phyloP scores from a whole-genome alignment of 1,139 yeast species.

The Kodamaea plutei region DNA sequence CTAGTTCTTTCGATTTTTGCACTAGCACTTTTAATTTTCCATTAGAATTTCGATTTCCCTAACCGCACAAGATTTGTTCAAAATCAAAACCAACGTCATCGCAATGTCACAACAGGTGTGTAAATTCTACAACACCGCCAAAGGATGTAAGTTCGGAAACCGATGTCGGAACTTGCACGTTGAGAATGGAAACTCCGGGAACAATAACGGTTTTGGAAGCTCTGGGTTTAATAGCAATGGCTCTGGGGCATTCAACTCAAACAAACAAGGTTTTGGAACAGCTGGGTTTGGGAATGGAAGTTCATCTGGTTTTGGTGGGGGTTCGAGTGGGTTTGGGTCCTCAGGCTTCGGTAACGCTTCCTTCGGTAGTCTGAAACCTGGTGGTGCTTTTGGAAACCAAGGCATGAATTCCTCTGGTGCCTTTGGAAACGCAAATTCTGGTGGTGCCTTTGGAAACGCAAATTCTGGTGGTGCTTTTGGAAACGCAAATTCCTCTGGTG shows the following conservation, averaged over 20 bases:
- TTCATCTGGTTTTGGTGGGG: constrained; percentile 7
- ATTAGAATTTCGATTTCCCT: too few species aligned
- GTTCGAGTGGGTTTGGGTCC: constrained; percentile 8
- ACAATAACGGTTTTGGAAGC: too few species aligned
- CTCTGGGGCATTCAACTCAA: not conserved
- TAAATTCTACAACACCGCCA: too few species aligned
- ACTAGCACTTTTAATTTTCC: too few species aligned
- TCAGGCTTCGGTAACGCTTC: constrained; percentile 10
- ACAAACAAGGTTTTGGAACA: not conserved
- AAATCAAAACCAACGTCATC: too few species aligned
- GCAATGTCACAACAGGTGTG: too few species aligned
- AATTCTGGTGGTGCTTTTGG: constrained; percentile 8
- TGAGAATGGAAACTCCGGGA: constrained; percentile 6
- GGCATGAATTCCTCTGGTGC: constrained; percentile 2
- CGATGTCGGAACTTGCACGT: constrained; percentile 21
- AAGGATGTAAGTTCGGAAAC: constrained; percentile 21
- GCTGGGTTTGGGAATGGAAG: constrained; percentile 7
- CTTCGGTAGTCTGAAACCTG: constrained; percentile 4
- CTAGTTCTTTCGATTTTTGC: too few species aligned
- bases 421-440: constrained; percentile 3
- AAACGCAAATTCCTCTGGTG: not conserved
- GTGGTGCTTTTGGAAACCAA: constrained; percentile 10
- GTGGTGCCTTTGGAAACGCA: constrained; percentile 11
- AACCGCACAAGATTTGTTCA: too few species aligned
- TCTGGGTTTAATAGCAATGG: too few species aligned